Conservation (phyloP, 768 basidiomycete species). For the Megacollybia marginata region DNA sequence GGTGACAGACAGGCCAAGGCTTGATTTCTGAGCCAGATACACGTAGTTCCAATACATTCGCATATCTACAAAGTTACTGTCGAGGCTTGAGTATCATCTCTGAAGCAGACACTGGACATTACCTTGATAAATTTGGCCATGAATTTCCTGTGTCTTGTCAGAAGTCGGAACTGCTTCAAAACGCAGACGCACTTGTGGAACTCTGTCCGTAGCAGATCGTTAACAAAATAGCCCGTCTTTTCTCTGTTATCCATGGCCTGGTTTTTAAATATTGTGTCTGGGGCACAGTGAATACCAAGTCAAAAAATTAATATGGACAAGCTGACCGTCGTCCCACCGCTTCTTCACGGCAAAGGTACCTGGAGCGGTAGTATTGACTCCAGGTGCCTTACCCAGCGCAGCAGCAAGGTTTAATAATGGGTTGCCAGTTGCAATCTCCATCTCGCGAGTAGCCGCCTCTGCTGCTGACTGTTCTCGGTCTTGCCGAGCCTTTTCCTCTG, state of each 20-base stretch:
- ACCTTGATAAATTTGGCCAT: slow-evolving; percentile 91
- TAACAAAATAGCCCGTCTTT: slow-evolving; percentile 80
- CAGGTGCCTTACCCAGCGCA: slow-evolving; percentile 65
- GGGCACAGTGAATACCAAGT: slow-evolving; percentile 1
- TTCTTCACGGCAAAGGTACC: slow-evolving; percentile 89
- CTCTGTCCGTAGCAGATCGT: slow-evolving; percentile 89
- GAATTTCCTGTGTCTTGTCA: slow-evolving; percentile 57
- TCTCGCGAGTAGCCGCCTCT: slow-evolving; percentile 58
- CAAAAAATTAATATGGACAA: neutral
- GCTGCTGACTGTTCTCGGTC: slow-evolving; percentile 69
- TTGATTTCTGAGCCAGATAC: neutral
- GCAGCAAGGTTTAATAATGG: slow-evolving; percentile 88
- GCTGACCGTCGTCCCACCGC: slow-evolving; percentile 67
- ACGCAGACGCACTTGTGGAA: slow-evolving; percentile 72
- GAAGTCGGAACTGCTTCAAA: neutral
- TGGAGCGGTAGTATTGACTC: slow-evolving; percentile 64
- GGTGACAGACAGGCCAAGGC: neutral
- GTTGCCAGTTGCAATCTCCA: slow-evolving; percentile 80
- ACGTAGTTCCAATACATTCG: no score
- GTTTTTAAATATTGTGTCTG: slow-evolving; percentile 98
- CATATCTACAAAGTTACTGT: no score
- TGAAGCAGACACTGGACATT: neutral
- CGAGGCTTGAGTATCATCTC: neutral
- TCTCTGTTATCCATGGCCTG: slow-evolving; percentile 72
- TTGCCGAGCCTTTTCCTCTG: slow-evolving; percentile 81